Conservation (phyloP, 306 rosid species). For the Inga oerstediana region DNA sequence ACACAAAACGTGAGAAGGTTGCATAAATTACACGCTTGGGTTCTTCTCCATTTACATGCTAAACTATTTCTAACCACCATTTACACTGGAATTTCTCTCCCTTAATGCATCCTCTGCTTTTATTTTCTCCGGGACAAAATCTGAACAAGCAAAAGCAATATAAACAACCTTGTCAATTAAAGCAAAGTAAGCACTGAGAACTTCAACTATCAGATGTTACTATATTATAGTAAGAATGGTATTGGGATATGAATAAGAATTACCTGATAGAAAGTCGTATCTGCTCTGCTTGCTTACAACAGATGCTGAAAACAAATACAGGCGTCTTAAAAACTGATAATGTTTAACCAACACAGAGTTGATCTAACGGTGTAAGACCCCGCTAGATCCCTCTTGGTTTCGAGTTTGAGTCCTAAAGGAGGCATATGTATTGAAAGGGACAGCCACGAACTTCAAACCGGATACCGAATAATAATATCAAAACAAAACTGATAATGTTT, state of each 20-base stretch:
- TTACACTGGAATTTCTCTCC: constrained; percentile 54
- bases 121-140: constrained; percentile 81
- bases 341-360: background rate
- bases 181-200: constrained; percentile 13
- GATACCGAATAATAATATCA: no score
- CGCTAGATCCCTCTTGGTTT: no score
- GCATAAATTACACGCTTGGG: constrained; percentile 24
- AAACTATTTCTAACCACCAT: constrained; percentile 36
- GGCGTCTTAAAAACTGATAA: constrained; percentile 19
- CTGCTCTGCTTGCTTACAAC: constrained; percentile 66
- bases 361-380: no score
- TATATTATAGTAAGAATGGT: constrained; percentile 10
- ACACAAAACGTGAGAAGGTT: constrained; percentile 24
- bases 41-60: constrained; percentile 31
- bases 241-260: constrained; percentile 19
- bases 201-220: constrained; percentile 5
- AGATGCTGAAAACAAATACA: constrained; percentile 66
- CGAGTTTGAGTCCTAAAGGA: no score
- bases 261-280: constrained; percentile 94
- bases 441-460: no score
- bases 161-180: constrained; percentile 13
- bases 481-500: constrained; percentile 13
- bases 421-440: no score
- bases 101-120: constrained; percentile 78
- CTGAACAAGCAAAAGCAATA: constrained; percentile 42